Conservation (phyloP, 2,329 filamentous ascomycete genomes). For the Penicillium sclerotiorum region DNA sequence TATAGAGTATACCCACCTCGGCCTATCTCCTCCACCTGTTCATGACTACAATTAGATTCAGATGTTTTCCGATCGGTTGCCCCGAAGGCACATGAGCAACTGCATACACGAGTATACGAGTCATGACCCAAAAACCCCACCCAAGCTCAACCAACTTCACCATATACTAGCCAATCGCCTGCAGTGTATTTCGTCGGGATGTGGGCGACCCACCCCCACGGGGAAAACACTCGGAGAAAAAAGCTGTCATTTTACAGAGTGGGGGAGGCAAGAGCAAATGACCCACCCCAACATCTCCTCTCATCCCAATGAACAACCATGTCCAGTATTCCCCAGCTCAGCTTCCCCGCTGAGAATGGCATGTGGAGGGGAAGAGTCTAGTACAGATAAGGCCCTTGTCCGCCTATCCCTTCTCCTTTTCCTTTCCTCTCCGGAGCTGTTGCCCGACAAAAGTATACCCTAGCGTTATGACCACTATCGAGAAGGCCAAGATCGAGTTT, state of each 20-base stretch:
- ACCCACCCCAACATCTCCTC: not conserved
- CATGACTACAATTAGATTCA: too few relatives aligned
- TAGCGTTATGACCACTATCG: constrained; percentile 6
- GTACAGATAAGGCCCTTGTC: not conserved
- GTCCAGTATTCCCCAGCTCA: not conserved
- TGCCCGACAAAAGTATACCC: not conserved
- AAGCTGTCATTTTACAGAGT: not conserved
- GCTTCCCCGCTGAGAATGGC: not conserved
- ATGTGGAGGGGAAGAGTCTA: not conserved
- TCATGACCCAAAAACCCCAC: too few relatives aligned
- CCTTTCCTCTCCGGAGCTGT: constrained; percentile 4
- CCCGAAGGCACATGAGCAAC: too few relatives aligned
- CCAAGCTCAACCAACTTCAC: too few relatives aligned
- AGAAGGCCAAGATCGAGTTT: constrained; percentile 14
- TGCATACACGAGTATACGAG: too few relatives aligned
- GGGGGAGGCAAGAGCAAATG: not conserved
- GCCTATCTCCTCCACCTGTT: too few relatives aligned
- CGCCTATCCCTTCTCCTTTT: not conserved
- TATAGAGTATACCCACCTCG: too few relatives aligned
- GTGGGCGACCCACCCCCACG: constrained; percentile 13
- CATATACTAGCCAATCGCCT: not conserved
- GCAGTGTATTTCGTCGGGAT: not conserved
- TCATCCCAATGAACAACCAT: not conserved
- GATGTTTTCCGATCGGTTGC: too few relatives aligned
- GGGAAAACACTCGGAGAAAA: not conserved